Evolutionary conservation across 148 eudicot species (phyloP), one percentile per base, ranked within the genome.

Genomic region (Polygonum aviculare): DNA sequence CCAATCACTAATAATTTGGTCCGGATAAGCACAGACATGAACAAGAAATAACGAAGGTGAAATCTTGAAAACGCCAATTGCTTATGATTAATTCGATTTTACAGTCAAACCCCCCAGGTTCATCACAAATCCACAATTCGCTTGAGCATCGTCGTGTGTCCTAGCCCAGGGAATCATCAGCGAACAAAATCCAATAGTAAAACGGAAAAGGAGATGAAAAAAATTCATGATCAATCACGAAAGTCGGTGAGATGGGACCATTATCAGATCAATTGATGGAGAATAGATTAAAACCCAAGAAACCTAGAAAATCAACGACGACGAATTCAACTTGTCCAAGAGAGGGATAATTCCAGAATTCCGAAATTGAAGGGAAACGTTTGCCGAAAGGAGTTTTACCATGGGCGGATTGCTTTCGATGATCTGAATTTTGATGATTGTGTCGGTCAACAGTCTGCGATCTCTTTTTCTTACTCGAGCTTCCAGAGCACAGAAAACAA

Each of bases 401-500:
- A 36, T 67, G 72, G n/a, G 44, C 16, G 72, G 72, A 67, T 67
- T 38, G 72, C 72, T 67, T 67, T 16, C 72, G 72, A 38, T 67
- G 45, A 44, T 36, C 72, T 7, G 44, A 7, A 14, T 33, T 67
- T 33, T 14, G 36, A 21, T 67, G 72, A 67, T 67, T 14, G 38
- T 36, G 15, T 5, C 72, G 21, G 72, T 67, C 15, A 2, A 38
- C 5, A 67, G 72, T 67, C 44, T 33, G 45, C 36, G 72, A 67
- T 67, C 44, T 35, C 44, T 67, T 67, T 45, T 67, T 67, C 72
- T 36, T 67, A 67, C 72, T 67, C 38, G 72, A 67, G 36, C 72
- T 67, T 67, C 72, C 21, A 67, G 72, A 67, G 72, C 72, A 67
- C 19, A 67, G 44, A 38, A 67, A 67, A 67, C 72, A 67, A 67